These are phyloP conservation scores for Endothia cerciana DNA, from an alignment of 2,329 filamentous ascomycete species.

Conservation along the genomic window DNA sequence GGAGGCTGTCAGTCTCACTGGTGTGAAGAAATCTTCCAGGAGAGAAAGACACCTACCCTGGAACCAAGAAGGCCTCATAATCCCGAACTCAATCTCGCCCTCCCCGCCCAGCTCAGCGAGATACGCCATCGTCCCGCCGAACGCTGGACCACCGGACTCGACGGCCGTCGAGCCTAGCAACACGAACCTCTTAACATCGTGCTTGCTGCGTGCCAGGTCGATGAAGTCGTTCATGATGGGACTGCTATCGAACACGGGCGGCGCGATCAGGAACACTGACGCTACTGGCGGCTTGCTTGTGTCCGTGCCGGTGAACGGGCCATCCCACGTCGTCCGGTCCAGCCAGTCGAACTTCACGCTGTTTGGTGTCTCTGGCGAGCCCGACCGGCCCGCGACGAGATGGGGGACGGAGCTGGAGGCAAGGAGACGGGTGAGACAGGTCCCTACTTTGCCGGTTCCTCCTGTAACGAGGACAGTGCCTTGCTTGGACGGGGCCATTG, in stretches of 20 bases:
- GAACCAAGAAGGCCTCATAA: conserved; percentile 54
- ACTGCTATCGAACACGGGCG: conserved; percentile 39
- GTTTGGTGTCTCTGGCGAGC: conserved; percentile 30
- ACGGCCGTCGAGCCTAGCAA: conserved; percentile 45
- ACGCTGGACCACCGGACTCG: conserved; percentile 40
- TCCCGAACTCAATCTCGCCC: conserved; percentile 45
- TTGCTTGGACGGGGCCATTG: conserved; percentile 13
- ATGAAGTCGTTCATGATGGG: conserved; percentile 46
- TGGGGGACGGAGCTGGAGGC: conserved; percentile 35
- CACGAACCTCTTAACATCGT: conserved; percentile 48
- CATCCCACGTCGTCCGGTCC: conserved; percentile 44
- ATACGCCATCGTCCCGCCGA: conserved; percentile 44
- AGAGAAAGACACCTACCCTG: conserved; percentile 29
- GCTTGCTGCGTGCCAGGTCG: conserved; percentile 41
- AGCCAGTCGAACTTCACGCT: conserved; percentile 50
- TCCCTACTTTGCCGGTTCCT: conserved; percentile 50
- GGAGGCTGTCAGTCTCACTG: not conserved
- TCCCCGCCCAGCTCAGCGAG: conserved; percentile 41
- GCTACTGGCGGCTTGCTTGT: conserved; percentile 33
- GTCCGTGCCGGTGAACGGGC: conserved; percentile 36
- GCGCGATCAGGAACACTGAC: conserved; percentile 47
- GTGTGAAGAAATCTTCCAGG: not conserved
- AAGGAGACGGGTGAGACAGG: conserved; percentile 44
- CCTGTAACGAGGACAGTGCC: conserved; percentile 45
- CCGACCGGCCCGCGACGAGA: conserved; percentile 45